phyloP scores from a whole-genome alignment of 495 filamentous ascomycete species.

The Aspergillus leporis region DNA sequence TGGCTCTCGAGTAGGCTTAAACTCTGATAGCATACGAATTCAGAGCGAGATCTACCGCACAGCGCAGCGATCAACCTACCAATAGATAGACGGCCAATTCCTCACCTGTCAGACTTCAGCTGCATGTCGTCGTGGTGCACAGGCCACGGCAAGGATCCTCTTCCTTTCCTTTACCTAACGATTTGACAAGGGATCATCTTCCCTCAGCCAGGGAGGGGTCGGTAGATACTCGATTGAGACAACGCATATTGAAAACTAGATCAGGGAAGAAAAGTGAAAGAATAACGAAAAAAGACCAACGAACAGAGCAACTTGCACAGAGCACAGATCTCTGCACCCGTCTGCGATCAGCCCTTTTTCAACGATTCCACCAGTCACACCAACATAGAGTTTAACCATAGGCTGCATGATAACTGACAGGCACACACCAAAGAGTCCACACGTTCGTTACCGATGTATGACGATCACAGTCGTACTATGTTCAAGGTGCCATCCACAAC shows the following conservation, averaged over 20 bases:
- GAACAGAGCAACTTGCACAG: not conserved
- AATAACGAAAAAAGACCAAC: not conserved
- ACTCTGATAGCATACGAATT: slow-evolving; percentile 1
- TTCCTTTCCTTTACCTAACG: not conserved
- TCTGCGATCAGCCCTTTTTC: slow-evolving; percentile 3
- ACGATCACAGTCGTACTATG: not conserved
- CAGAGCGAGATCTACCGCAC: slow-evolving; percentile 7
- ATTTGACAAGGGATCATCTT: not conserved
- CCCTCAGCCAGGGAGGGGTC: not conserved
- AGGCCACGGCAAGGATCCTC: not conserved
- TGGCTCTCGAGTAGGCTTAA: not conserved
- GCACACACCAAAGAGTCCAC: not conserved
- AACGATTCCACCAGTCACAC: slow-evolving; percentile 2
- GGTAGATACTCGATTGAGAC: not conserved
- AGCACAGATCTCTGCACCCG: slow-evolving; percentile 8
- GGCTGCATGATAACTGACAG: not conserved
- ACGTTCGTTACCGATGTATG: not conserved
- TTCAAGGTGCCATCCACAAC: not conserved
- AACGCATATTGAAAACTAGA: not conserved
- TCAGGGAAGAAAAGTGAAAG: not conserved
- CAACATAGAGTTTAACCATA: not conserved
- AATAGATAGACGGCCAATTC: not conserved
- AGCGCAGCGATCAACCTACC: not conserved
- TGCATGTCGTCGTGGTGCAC: slow-evolving; percentile 4
- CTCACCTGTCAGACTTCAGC: slow-evolving; percentile 4